Conservation (phyloP, 805 yeast species). For the Candida koratica region DNA sequence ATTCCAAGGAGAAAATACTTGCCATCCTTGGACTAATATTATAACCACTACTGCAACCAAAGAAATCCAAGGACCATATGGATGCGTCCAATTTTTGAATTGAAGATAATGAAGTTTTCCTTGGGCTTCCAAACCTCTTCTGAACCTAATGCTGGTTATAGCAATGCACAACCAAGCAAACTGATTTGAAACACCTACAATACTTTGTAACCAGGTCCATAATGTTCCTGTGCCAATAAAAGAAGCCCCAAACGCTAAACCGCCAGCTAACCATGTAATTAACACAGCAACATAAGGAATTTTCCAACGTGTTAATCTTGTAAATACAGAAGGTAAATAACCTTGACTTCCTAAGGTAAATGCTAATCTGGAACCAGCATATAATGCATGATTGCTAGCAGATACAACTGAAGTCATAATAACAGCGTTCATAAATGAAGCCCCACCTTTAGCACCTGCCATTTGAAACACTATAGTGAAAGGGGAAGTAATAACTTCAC, state of each 20-base stretch:
- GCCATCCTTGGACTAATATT: constrained; percentile 53
- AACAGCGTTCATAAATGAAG: constrained; percentile 49
- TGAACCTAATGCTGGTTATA: constrained; percentile 46
- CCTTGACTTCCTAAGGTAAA: constrained; percentile 50
- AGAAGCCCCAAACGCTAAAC: constrained; percentile 57
- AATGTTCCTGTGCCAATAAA: constrained; percentile 51
- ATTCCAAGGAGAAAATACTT: constrained; percentile 45
- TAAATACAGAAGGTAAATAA: constrained; percentile 41
- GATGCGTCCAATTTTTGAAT: constrained; percentile 49
- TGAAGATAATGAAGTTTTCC: constrained; percentile 40
- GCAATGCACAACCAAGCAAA: constrained; percentile 49
- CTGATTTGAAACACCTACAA: constrained; percentile 52
- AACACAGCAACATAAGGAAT: constrained; percentile 49
- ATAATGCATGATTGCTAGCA: constrained; percentile 53
- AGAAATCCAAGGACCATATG: constrained; percentile 47
- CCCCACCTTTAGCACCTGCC: constrained; percentile 41
- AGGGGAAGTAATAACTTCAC: constrained; percentile 33
- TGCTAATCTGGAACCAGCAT: constrained; percentile 47
- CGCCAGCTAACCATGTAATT: constrained; percentile 51
- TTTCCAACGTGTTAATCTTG: constrained; percentile 39
- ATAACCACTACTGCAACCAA: constrained; percentile 41
- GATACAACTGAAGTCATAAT: constrained; percentile 53
- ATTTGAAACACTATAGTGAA: constrained; percentile 41
- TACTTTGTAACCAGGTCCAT: constrained; percentile 51
- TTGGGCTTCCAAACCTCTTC: constrained; percentile 43